These are phyloP conservation scores for Viridothelium virens DNA, from an alignment of 495 filamentous ascomycete genomes.

Conservation along the genomic window DNA sequence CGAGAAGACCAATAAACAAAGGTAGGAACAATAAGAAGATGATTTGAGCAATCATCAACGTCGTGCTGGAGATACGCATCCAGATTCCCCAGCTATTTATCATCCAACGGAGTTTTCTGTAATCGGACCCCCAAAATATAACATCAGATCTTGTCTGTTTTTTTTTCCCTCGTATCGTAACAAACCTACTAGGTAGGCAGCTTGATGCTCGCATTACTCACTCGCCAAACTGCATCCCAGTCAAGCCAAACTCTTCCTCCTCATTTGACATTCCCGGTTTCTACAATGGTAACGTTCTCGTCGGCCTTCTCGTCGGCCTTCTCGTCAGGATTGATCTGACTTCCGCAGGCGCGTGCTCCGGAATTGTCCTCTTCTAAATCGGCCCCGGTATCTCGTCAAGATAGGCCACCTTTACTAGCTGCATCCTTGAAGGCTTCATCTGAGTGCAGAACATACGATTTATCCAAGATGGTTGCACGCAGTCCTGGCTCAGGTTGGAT, in stretches of 20 bases:
- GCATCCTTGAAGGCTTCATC: slow-evolving; percentile 20
- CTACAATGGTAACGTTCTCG: slow-evolving; percentile 51
- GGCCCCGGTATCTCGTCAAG: slow-evolving; percentile 42
- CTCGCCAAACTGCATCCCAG: background rate
- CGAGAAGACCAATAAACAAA: too few relatives aligned
- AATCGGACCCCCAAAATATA: too few relatives aligned
- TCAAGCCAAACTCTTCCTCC: background rate
- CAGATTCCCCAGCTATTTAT: too few relatives aligned
- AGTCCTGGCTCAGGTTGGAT: background rate
- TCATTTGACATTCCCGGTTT: background rate
- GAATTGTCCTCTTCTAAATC: slow-evolving; percentile 48
- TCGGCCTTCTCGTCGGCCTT: slow-evolving; percentile 48
- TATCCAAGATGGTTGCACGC: background rate
- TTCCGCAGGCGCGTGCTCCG: slow-evolving; percentile 49
- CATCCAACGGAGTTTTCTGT: too few relatives aligned
- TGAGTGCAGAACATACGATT: slow-evolving; percentile 6
- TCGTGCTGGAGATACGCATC: too few relatives aligned
- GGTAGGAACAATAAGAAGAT: too few relatives aligned
- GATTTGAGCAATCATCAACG: too few relatives aligned
- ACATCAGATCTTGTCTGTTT: too few relatives aligned
- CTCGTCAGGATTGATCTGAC: slow-evolving; percentile 50
- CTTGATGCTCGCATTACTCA: background rate
- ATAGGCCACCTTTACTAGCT: slow-evolving; percentile 29
- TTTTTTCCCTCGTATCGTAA: too few relatives aligned
- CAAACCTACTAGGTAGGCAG: background rate